These are phyloP conservation scores for Magnolia sinica DNA, from an alignment of 164 flowering plant species.

Conservation along the genomic window DNA sequence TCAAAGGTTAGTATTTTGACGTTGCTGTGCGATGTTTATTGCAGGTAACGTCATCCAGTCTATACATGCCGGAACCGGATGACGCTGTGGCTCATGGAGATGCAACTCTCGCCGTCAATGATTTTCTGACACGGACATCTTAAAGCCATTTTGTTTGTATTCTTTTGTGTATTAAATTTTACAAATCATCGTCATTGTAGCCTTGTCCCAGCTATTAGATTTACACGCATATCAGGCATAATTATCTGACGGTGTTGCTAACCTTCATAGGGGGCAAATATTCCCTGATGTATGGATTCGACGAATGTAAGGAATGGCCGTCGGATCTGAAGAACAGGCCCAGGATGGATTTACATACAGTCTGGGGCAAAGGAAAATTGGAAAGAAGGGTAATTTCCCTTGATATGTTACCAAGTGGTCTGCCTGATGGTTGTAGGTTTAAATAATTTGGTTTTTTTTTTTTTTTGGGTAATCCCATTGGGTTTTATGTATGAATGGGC, in stretches of 20 bases:
- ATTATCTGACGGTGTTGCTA: not conserved
- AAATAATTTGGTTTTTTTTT: too few species aligned
- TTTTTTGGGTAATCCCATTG: too few species aligned
- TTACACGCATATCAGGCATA: not conserved
- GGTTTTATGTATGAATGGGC: too few species aligned
- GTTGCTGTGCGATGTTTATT: conserved; percentile 6
- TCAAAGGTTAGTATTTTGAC: not conserved
- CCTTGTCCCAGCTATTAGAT: not conserved
- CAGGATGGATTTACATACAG: not conserved
- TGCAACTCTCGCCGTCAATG: conserved; percentile 87
- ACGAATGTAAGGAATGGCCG: not conserved
- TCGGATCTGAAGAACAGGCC: not conserved
- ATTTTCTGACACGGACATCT: conserved; percentile 70
- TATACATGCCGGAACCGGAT: conserved; percentile 93
- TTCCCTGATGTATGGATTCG: not conserved
- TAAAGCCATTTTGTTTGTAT: conserved; percentile 21
- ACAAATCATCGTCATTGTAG: not conserved
- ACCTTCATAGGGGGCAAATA: not conserved
- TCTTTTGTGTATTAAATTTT: conserved; percentile 13
- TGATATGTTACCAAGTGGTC: too few species aligned
- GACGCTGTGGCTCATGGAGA: conserved; percentile 99
- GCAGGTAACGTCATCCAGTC: conserved; percentile 72
- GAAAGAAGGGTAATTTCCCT: not conserved
- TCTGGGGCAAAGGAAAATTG: not conserved
- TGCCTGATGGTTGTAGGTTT: too few species aligned